phyloP scores from a whole-genome alignment of 2,329 filamentous ascomycete genomes.

The Talaromyces sp. region DNA sequence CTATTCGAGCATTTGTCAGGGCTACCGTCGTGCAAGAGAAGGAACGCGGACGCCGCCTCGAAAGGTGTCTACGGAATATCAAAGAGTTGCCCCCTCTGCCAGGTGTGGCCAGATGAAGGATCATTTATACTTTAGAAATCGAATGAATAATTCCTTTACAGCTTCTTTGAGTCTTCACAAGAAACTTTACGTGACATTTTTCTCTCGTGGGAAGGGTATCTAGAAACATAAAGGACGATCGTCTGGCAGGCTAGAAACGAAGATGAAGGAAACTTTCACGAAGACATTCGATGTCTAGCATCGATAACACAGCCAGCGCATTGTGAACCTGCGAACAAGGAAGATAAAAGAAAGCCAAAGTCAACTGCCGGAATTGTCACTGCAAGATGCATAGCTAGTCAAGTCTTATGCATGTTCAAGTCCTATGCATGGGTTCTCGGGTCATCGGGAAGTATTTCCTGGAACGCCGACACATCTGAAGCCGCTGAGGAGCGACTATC shows the following conservation, averaged over 20 bases:
- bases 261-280: constrained; percentile 17
- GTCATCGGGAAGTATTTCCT: constrained; percentile 7
- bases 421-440: neutral
- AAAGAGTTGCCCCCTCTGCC: constrained; percentile 24
- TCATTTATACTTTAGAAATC: neutral
- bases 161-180: neutral
- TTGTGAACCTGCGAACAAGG: neutral
- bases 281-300: constrained; percentile 5
- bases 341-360: neutral
- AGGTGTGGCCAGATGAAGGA: constrained; percentile 1
- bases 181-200: neutral
- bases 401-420: neutral
- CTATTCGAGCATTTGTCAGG: constrained; percentile 70
- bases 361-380: neutral
- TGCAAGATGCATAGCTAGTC: neutral
- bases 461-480: constrained; percentile 1
- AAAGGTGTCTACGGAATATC: constrained; percentile 68
- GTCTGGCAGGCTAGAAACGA: neutral
- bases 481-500: neutral
- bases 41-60: constrained; percentile 74
- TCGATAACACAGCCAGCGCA: constrained; percentile 15
- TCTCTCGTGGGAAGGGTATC: constrained; percentile 7
- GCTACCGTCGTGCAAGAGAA: constrained; percentile 77
- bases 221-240: constrained; percentile 5
- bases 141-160: neutral